Percentiles rank a stretch among this genome's conserved stretches.
Evolutionary conservation across 331 rosid species (phyloP).

Genomic region (Arachis monticola): DNA sequence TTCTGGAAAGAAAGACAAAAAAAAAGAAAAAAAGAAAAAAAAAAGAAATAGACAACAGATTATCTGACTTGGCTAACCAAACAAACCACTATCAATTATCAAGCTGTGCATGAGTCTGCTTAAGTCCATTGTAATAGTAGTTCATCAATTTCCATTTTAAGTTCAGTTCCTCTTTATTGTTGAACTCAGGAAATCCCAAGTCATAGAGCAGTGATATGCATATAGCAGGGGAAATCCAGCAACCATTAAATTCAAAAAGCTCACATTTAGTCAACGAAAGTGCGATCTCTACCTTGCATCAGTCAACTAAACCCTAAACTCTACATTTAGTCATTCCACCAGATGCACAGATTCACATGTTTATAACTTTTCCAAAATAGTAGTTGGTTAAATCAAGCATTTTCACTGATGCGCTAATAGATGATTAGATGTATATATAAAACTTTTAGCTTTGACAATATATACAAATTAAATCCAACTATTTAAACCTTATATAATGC

Average conservation of each 20-base stretch:
- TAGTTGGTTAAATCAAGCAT: no score
- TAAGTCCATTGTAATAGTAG: neutral
- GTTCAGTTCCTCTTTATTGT: neutral
- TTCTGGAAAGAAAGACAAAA: neutral
- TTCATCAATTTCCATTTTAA: neutral
- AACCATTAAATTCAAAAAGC: neutral
- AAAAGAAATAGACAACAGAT: neutral
- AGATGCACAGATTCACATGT: no score
- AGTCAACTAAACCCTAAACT: no score
- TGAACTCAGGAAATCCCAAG: neutral
- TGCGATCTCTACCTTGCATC: neutral
- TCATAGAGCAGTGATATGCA: slow-evolving; percentile 3
- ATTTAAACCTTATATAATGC: neutral
- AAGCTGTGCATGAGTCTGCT: neutral
- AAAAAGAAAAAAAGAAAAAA: neutral
- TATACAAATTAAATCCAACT: neutral
- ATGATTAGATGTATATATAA: no score
- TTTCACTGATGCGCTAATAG: no score
- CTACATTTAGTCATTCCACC: no score
- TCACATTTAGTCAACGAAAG: neutral
- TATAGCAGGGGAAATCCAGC: neutral
- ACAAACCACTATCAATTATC: neutral
- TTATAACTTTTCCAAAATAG: no score
- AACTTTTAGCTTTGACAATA: no score
- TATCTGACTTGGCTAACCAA: no score